Evolutionary conservation across 208 protist species (phyloP).

Genomic region (Leishmania braziliensis): DNA sequence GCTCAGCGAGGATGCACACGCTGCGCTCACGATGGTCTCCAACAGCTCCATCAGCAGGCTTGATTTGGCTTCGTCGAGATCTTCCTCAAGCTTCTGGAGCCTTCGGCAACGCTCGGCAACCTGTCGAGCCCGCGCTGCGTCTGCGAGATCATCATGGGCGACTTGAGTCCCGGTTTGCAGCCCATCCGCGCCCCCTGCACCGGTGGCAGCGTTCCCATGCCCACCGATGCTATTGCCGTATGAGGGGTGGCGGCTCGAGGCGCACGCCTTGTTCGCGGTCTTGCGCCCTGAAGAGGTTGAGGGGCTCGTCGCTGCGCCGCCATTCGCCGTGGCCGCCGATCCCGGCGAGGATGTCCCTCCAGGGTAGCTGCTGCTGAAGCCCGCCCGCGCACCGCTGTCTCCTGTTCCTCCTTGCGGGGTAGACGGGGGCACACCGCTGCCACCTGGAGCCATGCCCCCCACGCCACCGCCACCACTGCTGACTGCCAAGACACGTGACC

Average conservation of each 20-base stretch:
- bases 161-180: slow-evolving; percentile 2
- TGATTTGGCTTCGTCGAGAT: slow-evolving; percentile 72
- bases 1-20: slow-evolving; percentile 17
- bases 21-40: slow-evolving; percentile 56
- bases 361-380: slow-evolving; percentile 5
- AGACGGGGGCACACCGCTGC: background rate
- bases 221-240: background rate
- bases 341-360: background rate
- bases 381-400: background rate
- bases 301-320: background rate
- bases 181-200: background rate
- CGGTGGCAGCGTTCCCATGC: background rate
- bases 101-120: slow-evolving; percentile 6
- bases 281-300: slow-evolving; percentile 7
- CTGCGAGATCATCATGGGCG: slow-evolving; percentile 29
- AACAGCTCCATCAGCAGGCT: slow-evolving; percentile 67
- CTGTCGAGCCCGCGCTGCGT: slow-evolving; percentile 26
- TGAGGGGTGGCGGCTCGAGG: background rate
- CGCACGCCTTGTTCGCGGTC: background rate
- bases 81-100: slow-evolving; percentile 33
- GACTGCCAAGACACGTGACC: slow-evolving; percentile 19
- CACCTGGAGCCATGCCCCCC: background rate
- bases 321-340: background rate
- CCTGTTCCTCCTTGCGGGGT: background rate
- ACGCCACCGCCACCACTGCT: slow-evolving; percentile 1